Conservation (phyloP, 83 land plant species). For the Thuja plicata region DNA sequence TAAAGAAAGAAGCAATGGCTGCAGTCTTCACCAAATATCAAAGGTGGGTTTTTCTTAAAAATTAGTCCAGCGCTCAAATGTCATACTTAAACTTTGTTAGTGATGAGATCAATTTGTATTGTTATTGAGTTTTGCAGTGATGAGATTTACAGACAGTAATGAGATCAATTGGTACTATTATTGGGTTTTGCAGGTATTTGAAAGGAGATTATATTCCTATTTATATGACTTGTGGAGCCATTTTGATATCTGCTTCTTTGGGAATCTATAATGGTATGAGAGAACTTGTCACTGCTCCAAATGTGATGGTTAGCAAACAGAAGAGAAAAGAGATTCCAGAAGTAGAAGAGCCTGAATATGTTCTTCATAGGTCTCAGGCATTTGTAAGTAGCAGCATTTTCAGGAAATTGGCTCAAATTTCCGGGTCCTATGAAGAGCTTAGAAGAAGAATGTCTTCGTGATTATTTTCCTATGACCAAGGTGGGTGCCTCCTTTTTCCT, state of each 20-base stretch:
- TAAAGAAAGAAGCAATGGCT: background rate
- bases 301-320: slow-evolving; percentile 48
- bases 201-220: slow-evolving; percentile 33
- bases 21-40: background rate
- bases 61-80: too few species aligned
- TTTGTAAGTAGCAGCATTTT: slow-evolving; percentile 44
- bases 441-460: background rate
- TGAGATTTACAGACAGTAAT: too few species aligned
- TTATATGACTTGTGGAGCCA: slow-evolving; percentile 35
- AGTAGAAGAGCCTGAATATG: slow-evolving; percentile 46
- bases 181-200: background rate
- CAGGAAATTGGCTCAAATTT: slow-evolving; percentile 36
- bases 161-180: too few species aligned
- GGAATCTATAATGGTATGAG: slow-evolving; percentile 40
- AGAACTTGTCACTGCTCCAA: slow-evolving; percentile 39
- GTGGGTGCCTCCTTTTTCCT: background rate
- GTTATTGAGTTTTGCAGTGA: background rate
- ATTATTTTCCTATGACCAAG: background rate
- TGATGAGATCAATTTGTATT: background rate
- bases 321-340: slow-evolving; percentile 45
- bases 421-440: background rate
- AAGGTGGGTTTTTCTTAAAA: background rate
- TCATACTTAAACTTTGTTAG: too few species aligned
- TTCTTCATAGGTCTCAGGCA: slow-evolving; percentile 20
- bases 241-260: slow-evolving; percentile 26